phyloP scores from a whole-genome alignment of 2,329 filamentous ascomycete species.

The Epichloe sp. region DNA sequence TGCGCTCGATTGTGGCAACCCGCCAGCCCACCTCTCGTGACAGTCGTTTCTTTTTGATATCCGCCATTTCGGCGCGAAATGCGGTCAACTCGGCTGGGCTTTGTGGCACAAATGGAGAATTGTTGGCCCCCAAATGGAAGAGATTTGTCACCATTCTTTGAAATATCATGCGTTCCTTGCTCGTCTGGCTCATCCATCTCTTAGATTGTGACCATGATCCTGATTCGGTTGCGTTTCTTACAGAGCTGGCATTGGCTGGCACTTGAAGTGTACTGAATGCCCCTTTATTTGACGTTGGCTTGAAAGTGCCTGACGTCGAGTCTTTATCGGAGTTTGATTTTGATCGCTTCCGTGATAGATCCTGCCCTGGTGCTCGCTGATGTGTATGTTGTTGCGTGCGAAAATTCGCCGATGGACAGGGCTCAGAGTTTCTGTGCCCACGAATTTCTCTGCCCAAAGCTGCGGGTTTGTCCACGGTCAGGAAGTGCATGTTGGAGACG shows the following conservation, averaged over 20 bases:
- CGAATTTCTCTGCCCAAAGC: neutral
- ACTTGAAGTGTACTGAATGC: neutral
- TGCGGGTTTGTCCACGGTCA: neutral
- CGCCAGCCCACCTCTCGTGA: conserved; percentile 12
- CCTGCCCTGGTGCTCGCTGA: neutral
- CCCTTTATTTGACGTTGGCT: neutral
- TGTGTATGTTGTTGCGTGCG: neutral
- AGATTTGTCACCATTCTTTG: conserved; percentile 23
- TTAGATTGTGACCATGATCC: conserved; percentile 26
- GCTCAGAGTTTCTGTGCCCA: neutral
- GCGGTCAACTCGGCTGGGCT: conserved; percentile 21
- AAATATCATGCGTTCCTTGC: conserved; percentile 20
- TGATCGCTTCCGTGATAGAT: neutral
- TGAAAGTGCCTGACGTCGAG: neutral
- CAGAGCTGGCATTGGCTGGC: neutral
- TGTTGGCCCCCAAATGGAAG: conserved; percentile 21
- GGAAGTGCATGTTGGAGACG: neutral
- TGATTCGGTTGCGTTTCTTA: conserved; percentile 6
- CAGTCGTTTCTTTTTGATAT: conserved; percentile 15
- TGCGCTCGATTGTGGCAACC: conserved; percentile 9
- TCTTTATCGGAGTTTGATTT: neutral
- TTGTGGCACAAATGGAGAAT: conserved; percentile 25
- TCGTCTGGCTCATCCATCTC: conserved; percentile 24
- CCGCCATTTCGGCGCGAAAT: conserved; percentile 18
- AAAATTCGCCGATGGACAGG: neutral